A percentile compares a stretch with the other conserved stretches of the same genome.
Conservation (phyloP, 2,329 filamentous ascomycete species). For the Alternaria hordeiaustralica region DNA sequence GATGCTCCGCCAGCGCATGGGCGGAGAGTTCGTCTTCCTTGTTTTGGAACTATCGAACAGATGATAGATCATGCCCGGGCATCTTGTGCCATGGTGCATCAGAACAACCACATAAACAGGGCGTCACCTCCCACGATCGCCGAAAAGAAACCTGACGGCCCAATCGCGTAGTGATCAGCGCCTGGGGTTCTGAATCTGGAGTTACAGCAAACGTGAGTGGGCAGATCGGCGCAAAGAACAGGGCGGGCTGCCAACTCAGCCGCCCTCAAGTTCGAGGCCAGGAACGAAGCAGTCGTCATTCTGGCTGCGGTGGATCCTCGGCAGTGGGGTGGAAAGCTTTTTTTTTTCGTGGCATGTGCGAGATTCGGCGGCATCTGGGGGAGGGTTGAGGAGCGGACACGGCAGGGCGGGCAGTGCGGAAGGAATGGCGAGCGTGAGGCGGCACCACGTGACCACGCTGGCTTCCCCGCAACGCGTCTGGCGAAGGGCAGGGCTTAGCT, state of each 20-base stretch:
- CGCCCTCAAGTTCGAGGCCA: slow-evolving; percentile 2
- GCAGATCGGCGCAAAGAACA: slow-evolving; percentile 2
- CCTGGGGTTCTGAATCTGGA: slow-evolving; percentile 26
- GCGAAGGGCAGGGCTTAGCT: slow-evolving; percentile 8
- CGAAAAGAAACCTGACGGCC: slow-evolving; percentile 10
- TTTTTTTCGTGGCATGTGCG: slow-evolving; percentile 10
- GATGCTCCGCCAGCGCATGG: not conserved
- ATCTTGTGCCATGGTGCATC: not conserved
- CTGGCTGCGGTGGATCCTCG: slow-evolving; percentile 4
- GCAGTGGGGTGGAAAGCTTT: slow-evolving; percentile 8
- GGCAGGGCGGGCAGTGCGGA: slow-evolving; percentile 3
- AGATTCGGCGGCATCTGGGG: slow-evolving; percentile 4
- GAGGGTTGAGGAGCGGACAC: not conserved
- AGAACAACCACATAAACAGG: slow-evolving; percentile 1
- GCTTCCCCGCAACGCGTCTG: slow-evolving; percentile 28
- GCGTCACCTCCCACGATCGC: slow-evolving; percentile 16
- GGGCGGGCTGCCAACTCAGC: slow-evolving; percentile 10
- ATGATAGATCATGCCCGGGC: not conserved
- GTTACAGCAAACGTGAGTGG: slow-evolving; percentile 6
- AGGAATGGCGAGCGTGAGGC: slow-evolving; percentile 8
- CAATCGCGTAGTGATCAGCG: slow-evolving; percentile 29
- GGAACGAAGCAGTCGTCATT: slow-evolving; percentile 11
- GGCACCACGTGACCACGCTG: slow-evolving; percentile 7
- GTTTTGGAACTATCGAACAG: not conserved
- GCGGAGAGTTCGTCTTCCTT: not conserved